Base-by-base conservation (phyloP, 345 rosid genomes). In the Brassica juncea region DNA sequence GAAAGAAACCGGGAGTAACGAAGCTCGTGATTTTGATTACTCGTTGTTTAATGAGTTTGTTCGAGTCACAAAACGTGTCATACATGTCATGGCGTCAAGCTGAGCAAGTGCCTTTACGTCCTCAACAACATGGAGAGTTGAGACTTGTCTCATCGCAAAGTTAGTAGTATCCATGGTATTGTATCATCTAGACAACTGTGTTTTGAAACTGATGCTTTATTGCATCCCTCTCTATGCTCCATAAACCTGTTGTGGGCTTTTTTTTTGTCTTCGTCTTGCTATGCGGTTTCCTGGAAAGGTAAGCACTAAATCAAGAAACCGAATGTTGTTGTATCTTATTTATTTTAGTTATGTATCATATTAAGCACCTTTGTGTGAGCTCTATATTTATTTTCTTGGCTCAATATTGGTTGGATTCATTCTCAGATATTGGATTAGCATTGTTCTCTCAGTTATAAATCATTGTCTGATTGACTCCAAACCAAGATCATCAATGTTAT, bases 11-110 rank as follows among this genome's bases (percentile, higher is more conserved):
- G 47, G 84, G 39, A 69, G 71, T 60, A 47, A 3, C 4, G 65
- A 81, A 75, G 73, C 71, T 27, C 71, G 21, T 10, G 73, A 8
- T 9, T 90, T 94, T 9, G 92, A 94, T 77, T 91, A 85, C 73
- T 68, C 90, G 3, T 44, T 76, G 88, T 94, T 90, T 74, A 82
- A 80, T 47, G 98, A 93, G 82, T 90, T 89, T 75, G 97, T 86
- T 68, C 99, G 97, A 6, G 83, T 91, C 52, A 8, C 80, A 66
- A 89, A 87, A 75, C 94, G 89, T 49, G 89, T 91, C 16, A 90
- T 93, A 86, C 75, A 78, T 76, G 61, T 71, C 68, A 81, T 82
- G 82, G 83, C 19, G 25, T 65, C 10, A 58, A 32, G 58, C 47
- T 75, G 77, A 81, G 12, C 15, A 68, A 79, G 66, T 68, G 55